Evolutionary conservation across 108 stramenopile species (phyloP), one percentile per base, ranked within the genome.

Genomic region (Nitzschia inconspicua): DNA sequence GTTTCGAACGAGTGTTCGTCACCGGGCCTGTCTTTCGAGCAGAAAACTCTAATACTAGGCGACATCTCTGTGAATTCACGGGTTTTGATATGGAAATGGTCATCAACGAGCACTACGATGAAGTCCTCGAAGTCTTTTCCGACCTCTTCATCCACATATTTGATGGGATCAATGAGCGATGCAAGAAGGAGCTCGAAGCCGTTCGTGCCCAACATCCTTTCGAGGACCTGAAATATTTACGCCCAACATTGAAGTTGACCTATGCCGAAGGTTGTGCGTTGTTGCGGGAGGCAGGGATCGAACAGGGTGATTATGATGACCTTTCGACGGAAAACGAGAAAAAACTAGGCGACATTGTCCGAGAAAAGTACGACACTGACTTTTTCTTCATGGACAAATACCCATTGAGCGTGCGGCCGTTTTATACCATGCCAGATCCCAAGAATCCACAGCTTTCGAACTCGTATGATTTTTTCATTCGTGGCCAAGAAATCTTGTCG

Each of bases 371-470:
- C 65, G 84, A 77, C 7, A 97, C 96, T 27, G 99, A 99, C 79
- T 99, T 98, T 77, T 99, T 90, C 80, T 96, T 99, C 55, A 96
- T 99, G 96, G 99, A 99, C 88, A 98, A 98, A 89, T 99, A 96
- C 74, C 99, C 99, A 10, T 65, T 98, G 20, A 47, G 77, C 14
- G 96, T 97, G 30, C 85, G 99, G 40, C 98, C 99, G 16, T 99
- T 99, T 68, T 99, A 99, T 82, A 96, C 97, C 31, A 99, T 99
- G 99, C 98, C 97, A 28, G 86, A 91, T 65, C 96, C 98, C 3
- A 74, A 84, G 61, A 91, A 96, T 65, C 88, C 95, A 25, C 78
- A 91, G 66, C 77, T 94, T 10, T 93, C 91, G 62, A 99, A 99
- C 70, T 81, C 78, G 63, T 99, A 95, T 57, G 99, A 99, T 70